These are phyloP conservation scores for Porphyrellus cyaneotinctus DNA, from an alignment of 768 basidiomycete genomes.

Conservation along the genomic window DNA sequence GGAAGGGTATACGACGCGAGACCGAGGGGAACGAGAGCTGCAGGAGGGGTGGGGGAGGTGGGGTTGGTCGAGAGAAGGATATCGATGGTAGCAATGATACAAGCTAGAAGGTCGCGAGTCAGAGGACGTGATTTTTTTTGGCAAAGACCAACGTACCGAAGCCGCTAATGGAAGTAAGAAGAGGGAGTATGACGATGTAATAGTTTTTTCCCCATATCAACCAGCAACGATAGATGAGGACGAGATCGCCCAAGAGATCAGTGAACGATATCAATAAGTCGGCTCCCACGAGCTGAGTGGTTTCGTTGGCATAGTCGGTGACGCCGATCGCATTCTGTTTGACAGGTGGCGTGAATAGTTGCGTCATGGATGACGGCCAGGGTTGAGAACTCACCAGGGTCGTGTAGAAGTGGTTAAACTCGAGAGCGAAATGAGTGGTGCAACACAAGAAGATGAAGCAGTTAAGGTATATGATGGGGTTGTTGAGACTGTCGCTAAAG, in stretches of 20 bases:
- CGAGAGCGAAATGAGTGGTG: conserved; percentile 32
- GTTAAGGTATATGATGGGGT: conserved; percentile 29
- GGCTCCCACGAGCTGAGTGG: conserved; percentile 27
- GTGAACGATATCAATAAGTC: conserved; percentile 36
- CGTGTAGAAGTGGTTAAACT: conserved; percentile 34
- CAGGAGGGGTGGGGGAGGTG: conserved; percentile 32
- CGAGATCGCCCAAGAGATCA: conserved; percentile 34
- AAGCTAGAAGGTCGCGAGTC: conserved; percentile 19
- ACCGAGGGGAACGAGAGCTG: conserved; percentile 33
- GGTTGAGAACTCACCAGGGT: conserved; percentile 26
- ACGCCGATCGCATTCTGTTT: conserved; percentile 28
- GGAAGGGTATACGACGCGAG: conserved; percentile 37
- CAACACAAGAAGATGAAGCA: conserved; percentile 32
- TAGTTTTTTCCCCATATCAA: conserved; percentile 36
- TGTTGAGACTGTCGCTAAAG: conserved; percentile 9
- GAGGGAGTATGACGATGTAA: conserved; percentile 33
- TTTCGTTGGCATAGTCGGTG: conserved; percentile 29
- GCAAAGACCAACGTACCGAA: conserved; percentile 28
- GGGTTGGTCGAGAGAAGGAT: conserved; percentile 30
- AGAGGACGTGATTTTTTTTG: neutral
- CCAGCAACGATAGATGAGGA: conserved; percentile 42
- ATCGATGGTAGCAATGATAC: conserved; percentile 26
- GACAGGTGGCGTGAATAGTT: neutral
- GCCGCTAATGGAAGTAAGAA: conserved; percentile 31
- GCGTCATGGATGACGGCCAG: neutral